Evolutionary conservation across 371 early-diverging fungal species (phyloP).

Genomic region (Rhizopus arrhizus): DNA sequence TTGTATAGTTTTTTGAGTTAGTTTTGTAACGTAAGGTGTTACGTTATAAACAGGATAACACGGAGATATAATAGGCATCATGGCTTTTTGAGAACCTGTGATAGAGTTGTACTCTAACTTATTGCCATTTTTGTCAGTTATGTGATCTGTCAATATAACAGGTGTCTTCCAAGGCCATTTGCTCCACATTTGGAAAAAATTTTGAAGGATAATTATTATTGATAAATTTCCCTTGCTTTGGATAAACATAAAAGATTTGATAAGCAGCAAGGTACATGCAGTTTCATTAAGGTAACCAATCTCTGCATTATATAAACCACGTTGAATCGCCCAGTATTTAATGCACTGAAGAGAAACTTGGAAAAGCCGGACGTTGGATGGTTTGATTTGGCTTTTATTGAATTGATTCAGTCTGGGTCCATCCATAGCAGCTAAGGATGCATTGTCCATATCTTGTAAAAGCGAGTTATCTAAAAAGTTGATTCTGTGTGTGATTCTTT

Average conservation of each 20-base stretch:
- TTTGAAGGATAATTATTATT: slow-evolving; percentile 10
- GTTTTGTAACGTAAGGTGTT: slow-evolving; percentile 35
- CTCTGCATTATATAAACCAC: slow-evolving; percentile 37
- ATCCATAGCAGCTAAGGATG: slow-evolving; percentile 38
- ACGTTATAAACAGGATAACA: slow-evolving; percentile 40
- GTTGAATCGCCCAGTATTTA: slow-evolving; percentile 40
- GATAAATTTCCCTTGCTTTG: neutral
- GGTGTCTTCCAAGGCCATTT: slow-evolving; percentile 46
- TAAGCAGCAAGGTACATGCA: slow-evolving; percentile 34
- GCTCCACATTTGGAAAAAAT: slow-evolving; percentile 40
- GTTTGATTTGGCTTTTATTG: slow-evolving; percentile 19
- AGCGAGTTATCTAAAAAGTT: slow-evolving; percentile 35
- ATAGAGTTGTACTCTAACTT: slow-evolving; percentile 7
- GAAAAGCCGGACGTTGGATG: slow-evolving; percentile 19
- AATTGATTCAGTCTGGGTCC: slow-evolving; percentile 44
- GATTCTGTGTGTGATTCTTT: slow-evolving; percentile 14
- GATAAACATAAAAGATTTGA: slow-evolving; percentile 31
- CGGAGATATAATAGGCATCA: slow-evolving; percentile 47
- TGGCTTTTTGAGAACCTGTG: slow-evolving; percentile 27
- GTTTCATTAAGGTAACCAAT: slow-evolving; percentile 43
- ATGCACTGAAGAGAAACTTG: slow-evolving; percentile 28
- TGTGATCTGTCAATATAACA: slow-evolving; percentile 30
- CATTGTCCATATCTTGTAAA: slow-evolving; percentile 26
- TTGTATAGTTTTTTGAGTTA: slow-evolving; percentile 28
- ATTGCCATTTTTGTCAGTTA: slow-evolving; percentile 26